A percentile compares a stretch with the other conserved stretches of the same genome.
phyloP scores from a whole-genome alignment of 805 yeast genomes.

The Clavispora fructus region DNA sequence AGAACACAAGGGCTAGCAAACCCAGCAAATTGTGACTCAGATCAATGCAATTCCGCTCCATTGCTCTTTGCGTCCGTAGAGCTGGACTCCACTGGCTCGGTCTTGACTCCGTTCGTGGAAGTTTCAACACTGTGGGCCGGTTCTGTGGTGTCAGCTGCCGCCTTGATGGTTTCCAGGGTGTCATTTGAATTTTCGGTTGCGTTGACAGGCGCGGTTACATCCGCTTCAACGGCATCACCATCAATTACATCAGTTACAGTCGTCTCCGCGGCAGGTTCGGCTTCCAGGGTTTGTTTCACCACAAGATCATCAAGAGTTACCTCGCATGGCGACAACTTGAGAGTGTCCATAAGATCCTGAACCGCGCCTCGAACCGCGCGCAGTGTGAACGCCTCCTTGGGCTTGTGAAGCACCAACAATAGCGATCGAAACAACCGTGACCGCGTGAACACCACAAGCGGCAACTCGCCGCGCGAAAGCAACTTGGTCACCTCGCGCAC shows the following conservation, averaged over 20 bases:
- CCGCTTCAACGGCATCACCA: background rate
- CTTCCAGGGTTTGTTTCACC: conserved; percentile 5
- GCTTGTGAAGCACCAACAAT: conserved; percentile 27
- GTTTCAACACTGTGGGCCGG: too few relatives aligned
- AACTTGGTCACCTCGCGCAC: conserved; percentile 14
- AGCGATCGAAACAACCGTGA: conserved; percentile 28
- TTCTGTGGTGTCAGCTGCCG: too few relatives aligned
- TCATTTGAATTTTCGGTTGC: too few relatives aligned
- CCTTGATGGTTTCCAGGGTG: too few relatives aligned
- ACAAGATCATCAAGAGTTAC: conserved; percentile 11
- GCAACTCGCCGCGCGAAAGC: conserved; percentile 16
- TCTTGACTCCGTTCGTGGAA: too few relatives aligned
- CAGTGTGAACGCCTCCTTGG: conserved; percentile 16
- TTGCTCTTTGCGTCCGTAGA: too few relatives aligned
- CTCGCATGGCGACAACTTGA: conserved; percentile 9
- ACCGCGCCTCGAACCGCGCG: conserved; percentile 15
- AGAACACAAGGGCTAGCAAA: too few relatives aligned
- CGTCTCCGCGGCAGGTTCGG: background rate
- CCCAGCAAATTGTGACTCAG: too few relatives aligned
- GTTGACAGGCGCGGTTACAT: background rate
- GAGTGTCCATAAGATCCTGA: conserved; percentile 14
- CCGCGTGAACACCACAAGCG: conserved; percentile 25
- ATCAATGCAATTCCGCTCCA: too few relatives aligned
- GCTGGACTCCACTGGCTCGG: too few relatives aligned
- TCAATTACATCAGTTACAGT: background rate